Evolutionary conservation across 805 yeast genomes (phyloP).

Genomic region (Suhomyces prunicola): DNA sequence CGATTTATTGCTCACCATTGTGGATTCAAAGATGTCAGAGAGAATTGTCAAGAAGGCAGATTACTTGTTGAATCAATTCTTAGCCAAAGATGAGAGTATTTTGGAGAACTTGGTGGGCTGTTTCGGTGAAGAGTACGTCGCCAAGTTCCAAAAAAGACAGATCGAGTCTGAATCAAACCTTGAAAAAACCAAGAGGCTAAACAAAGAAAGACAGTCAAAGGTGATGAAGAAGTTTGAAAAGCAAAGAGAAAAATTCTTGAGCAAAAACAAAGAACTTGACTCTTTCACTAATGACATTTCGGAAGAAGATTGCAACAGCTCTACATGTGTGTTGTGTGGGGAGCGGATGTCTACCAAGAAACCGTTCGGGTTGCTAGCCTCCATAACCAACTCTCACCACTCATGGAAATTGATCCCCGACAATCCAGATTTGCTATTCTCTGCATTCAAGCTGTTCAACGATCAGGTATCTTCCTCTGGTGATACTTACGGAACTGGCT

Average conservation of each 20-base stretch:
- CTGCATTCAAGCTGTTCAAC: constrained; percentile 24
- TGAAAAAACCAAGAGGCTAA: constrained; percentile 55
- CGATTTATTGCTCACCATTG: constrained; percentile 51
- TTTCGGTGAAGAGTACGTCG: constrained; percentile 56
- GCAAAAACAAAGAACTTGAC: constrained; percentile 31
- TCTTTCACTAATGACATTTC: constrained; percentile 8
- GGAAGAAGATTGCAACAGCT: neutral
- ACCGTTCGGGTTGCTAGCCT: constrained; percentile 58
- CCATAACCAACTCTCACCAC: constrained; percentile 42
- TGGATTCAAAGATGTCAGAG: constrained; percentile 49
- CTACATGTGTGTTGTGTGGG: constrained; percentile 25
- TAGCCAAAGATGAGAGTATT: constrained; percentile 48
- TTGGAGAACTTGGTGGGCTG: constrained; percentile 50
- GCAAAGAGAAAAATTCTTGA: constrained; percentile 45
- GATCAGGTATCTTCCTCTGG: constrained; percentile 12
- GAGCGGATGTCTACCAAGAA: constrained; percentile 29
- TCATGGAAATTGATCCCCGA: constrained; percentile 47
- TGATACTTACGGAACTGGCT: neutral
- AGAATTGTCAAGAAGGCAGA: constrained; percentile 54
- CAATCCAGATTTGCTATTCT: constrained; percentile 12
- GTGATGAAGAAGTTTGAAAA: constrained; percentile 60
- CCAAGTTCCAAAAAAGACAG: constrained; percentile 47
- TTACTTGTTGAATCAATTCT: constrained; percentile 47
- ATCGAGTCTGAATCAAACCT: constrained; percentile 46
- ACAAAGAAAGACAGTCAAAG: constrained; percentile 59